Conservation (phyloP, 106 monocot genomes). For the Agapanthus africanus region DNA sequence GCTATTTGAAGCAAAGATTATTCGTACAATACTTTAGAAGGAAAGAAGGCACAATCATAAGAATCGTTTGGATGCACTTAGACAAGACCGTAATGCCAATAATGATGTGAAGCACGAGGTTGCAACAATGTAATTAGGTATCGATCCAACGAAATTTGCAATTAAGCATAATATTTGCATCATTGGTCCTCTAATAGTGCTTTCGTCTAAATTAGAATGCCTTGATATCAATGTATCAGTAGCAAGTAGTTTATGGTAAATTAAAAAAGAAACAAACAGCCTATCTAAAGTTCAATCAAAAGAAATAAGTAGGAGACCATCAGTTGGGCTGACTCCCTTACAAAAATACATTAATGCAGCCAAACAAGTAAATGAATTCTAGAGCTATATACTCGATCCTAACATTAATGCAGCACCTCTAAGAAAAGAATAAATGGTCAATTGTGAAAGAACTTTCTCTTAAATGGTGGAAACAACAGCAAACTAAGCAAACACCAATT, state of each 20-base stretch:
- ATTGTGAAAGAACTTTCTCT: no score
- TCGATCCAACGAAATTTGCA: neutral
- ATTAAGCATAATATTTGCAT: neutral
- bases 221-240: neutral
- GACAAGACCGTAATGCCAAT: no score
- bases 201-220: neutral
- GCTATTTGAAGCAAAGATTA: no score
- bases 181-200: neutral
- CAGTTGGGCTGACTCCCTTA: neutral
- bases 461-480: neutral
- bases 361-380: neutral
- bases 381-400: no score
- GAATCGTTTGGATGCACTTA: no score
- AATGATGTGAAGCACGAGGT: no score
- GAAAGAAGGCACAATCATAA: no score
- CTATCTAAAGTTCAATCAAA: neutral
- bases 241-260: neutral
- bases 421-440: no score
- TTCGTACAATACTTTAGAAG: no score
- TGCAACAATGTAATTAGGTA: neutral
- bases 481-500: neutral
- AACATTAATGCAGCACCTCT: no score
- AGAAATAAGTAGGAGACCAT: neutral
- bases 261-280: neutral
- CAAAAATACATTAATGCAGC: neutral